Base-by-base conservation (phyloP, 495 filamentous ascomycete genomes). In the Aspergillus haitiensis region DNA sequence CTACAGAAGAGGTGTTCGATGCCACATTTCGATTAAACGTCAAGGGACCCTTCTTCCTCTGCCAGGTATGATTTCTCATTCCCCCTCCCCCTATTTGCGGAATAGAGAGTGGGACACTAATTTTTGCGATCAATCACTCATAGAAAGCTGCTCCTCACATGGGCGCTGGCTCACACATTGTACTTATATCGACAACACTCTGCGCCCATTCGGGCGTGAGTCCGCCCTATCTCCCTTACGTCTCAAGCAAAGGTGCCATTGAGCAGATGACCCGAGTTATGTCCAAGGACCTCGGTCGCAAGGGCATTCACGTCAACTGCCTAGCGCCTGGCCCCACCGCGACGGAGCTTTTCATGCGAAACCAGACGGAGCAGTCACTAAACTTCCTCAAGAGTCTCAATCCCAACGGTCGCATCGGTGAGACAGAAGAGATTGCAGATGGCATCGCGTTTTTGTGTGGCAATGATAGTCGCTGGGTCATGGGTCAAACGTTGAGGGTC, bases 181-280 rank as follows among this genome's bases (percentile, higher is more conserved):
- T 52, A 72, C 75, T 16, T 80, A 82, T 65, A 5, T 47, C 44
- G 75, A 80, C n/a, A 72, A 71, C 37, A 73, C 70, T 33, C 76
- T 81, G 48, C 71, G 70, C 37, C 78, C 78, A 0, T 60, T 77
- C 36, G 60, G 66, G 6, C 64, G 73, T 2, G 52, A 58, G 6
- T 59, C 44, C 70, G 7, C 73, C 75, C 7, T 75, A 81, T 32
- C 63, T 67, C 16, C 51, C 71, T 7, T 86, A 86, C 60, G 82
- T 80, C 56, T 75, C 81, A 0, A 82, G 77, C 40, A 84, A 86
- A 61, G 79, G 69, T 15, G 83, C 70, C 3, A 69, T 84, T 6
- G 77, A 81, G 33, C 81, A 81, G 8, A 79, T 86, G 62, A 77
- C 77, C 7, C 83, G 84, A 59, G 75, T 74, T 58, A 75, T 86